Base-by-base conservation (phyloP, 129 eudicot species). In the Flaveria sonorensis region DNA sequence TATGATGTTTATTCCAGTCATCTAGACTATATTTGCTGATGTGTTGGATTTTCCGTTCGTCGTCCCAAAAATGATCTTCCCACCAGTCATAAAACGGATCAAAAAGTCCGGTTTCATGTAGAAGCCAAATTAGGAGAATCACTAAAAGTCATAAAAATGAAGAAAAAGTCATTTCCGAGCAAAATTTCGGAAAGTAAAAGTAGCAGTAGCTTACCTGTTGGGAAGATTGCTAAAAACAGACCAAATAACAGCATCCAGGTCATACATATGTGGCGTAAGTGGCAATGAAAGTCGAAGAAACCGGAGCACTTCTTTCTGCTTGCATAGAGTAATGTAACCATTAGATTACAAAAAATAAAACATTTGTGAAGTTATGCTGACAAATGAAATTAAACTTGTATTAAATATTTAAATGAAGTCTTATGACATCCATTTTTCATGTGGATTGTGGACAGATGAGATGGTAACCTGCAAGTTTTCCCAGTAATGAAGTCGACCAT, bases 61-160 rank as follows among this genome's bases (percentile, higher is more conserved):
- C 82, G 23, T 71, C 61, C 87, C 83, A 85, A 23, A 78, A 62
- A 67, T 87, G 86, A 86, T 93, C 97, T 75, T 91, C 96, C 97
- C 92, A 90, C 93, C 97, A 91, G 86, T 93, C 98, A 72, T 89
- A 93, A 24, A 91, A 53, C 36, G 98, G 98, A 85, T 90, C 97
- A 81, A 93, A 91, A 24, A 93, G 81, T 42, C 97, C 98, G 71
- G 89, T 89, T 56, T 93, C 86, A 70, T 93, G 96, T 62, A 93
- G 82, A 79, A 93, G 97, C 98, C 97, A 93, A 20, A 93, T 56
- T 60, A 93, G 86, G 77, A 87, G 81, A 30, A 83, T 63, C 71
- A 82, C 98, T 93, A 83, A 83, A 78, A 71, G 23, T 73, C 84
- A 80, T 43, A 72, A 78, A n/a, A 45, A 39, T 7, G 36, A 51